Evolutionary conservation across 1,284 basidiomycete genomes (phyloP), one percentile per base, ranked within the genome.

Genomic region (Moesziomyces antarcticus): DNA sequence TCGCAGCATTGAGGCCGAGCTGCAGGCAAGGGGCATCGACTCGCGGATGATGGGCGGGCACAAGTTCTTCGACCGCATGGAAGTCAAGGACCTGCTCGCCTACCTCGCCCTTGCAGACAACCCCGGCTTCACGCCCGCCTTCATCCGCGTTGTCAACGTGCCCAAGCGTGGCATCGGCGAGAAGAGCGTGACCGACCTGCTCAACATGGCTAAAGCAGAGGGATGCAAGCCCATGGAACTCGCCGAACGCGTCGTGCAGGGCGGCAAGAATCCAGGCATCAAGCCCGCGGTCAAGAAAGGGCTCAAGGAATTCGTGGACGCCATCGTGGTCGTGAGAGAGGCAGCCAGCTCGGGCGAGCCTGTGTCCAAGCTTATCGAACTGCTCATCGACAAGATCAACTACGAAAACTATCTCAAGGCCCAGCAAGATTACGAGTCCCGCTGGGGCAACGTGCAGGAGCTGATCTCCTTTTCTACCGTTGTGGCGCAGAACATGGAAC

Each of bases 391-490:
- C 3, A 85, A 89, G 58, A 88, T 90, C 41, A 84, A 87, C 1
- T 95, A 93, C 80, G 87, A 91, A 78, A 88, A 88, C 5, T 88
- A 93, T 77, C 86, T 96, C 37, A 88, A 88, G 78, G 89, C 88
- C 20, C 77, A 90, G 64, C 86, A 86, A 5, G 93, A 95, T 70
- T 90, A 88, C 85, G 90, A 91, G 43, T 88, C 88, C 42, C 87
- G 92, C 37, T 91, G 91, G 92, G 91, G 93, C 82, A 95, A 96
- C 82, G 90, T 95, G 0, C 88, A 92, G 78, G 93, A 95, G 85
- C 85, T 96, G 71, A 90, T 85, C 69, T 69, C 68, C n/a, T 81
- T 81, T 50, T 73, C 78, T 11, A 67, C 58, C 10, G 51, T 78
- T 16, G 73, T 76, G 4, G 73, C 65, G 5, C 56, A 63, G 42